Evolutionary conservation across 495 filamentous ascomycete genomes (phyloP).

Genomic region (Neurospora pannonica): DNA sequence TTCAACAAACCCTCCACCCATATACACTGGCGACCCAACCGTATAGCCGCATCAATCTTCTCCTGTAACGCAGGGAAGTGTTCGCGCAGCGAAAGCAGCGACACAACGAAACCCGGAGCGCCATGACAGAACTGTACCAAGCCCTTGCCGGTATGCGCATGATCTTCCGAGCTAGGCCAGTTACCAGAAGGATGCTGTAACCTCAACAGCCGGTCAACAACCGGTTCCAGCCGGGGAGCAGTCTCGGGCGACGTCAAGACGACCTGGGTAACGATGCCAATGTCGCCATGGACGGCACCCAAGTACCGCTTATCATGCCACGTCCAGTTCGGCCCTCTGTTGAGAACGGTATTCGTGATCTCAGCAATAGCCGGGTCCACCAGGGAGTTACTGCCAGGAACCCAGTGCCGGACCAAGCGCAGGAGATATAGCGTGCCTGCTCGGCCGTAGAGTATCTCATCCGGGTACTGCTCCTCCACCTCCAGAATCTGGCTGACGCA

Average conservation of each 20-base stretch:
- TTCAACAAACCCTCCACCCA: conserved; percentile 45
- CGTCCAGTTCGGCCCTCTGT: conserved; percentile 37
- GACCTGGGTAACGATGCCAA: conserved; percentile 56
- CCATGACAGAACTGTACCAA: conserved; percentile 62
- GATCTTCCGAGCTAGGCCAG: conserved; percentile 27
- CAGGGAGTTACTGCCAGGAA: conserved; percentile 17
- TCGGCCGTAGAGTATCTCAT: conserved; percentile 52
- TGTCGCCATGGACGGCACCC: conserved; percentile 51
- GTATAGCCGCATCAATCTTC: conserved; percentile 39
- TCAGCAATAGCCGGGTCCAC: conserved; percentile 25
- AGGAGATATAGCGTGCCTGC: conserved; percentile 54
- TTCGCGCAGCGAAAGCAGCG: conserved; percentile 38
- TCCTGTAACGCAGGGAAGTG: conserved; percentile 39
- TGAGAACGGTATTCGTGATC: conserved; percentile 28
- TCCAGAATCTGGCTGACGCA: conserved; percentile 26
- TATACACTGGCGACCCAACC: conserved; percentile 35
- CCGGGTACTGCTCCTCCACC: conserved; percentile 18
- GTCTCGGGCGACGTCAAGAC: conserved; percentile 35
- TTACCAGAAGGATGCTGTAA: conserved; percentile 33
- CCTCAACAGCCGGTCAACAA: conserved; percentile 37
- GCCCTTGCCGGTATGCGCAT: conserved; percentile 13
- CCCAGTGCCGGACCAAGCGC: conserved; percentile 29
- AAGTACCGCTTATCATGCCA: conserved; percentile 51
- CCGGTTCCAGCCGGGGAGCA: conserved; percentile 28
- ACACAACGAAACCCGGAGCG: conserved; percentile 50